A percentile compares a stretch with the other conserved stretches of the same genome.
Evolutionary conservation across 148 eudicot genomes (phyloP).

Genomic region (Euryodendron excelsum): DNA sequence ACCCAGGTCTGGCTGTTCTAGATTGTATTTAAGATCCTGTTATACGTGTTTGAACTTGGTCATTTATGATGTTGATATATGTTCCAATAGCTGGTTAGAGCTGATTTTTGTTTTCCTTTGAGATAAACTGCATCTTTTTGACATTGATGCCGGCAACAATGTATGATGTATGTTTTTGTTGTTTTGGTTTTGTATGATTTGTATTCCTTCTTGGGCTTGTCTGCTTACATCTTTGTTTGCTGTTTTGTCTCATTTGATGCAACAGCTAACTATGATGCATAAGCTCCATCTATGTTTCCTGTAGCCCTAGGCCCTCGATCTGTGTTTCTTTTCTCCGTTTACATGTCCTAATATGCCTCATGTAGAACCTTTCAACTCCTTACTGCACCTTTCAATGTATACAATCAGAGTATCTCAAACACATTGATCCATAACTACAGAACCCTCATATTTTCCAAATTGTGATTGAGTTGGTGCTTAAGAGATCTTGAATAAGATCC

Average conservation of each 20-base stretch:
- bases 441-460: neutral
- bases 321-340: neutral
- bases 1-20: too few relatives aligned
- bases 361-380: neutral
- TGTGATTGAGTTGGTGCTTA: neutral
- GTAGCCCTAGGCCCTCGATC: neutral
- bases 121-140: neutral
- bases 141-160: neutral
- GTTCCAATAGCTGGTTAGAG: neutral
- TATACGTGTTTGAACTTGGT: constrained; percentile 1
- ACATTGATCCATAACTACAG: neutral
- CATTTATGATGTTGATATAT: neutral
- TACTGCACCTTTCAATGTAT: neutral
- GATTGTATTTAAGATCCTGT: neutral
- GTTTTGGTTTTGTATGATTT: neutral
- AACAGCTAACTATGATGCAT: neutral
- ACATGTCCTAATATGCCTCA: neutral
- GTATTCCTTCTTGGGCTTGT: neutral
- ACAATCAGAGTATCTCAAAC: neutral
- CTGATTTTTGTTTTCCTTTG: neutral
- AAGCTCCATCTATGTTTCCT: neutral
- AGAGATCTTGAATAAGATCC: neutral
- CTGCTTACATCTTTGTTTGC: neutral
- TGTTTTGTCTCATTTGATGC: neutral
- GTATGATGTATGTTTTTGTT: neutral